These are phyloP conservation scores for Chrysosporium queenslandicum DNA, from an alignment of 2,329 filamentous ascomycete genomes.

Conservation along the genomic window DNA sequence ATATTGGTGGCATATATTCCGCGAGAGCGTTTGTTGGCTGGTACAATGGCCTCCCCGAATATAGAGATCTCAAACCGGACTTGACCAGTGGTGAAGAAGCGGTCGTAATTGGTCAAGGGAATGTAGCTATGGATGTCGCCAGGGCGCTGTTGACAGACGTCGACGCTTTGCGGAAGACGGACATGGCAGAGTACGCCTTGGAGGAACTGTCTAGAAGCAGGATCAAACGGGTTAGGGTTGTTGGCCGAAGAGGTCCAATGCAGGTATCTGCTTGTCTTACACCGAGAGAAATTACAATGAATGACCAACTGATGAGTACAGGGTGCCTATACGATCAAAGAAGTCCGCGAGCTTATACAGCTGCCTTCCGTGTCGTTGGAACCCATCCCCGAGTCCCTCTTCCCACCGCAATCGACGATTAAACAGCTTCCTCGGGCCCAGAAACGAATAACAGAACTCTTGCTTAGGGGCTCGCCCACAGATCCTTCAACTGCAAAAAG, in stretches of 20 bases:
- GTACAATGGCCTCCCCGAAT: slow-evolving; percentile 93
- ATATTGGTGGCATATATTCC: slow-evolving; percentile 66
- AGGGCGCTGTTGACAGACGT: slow-evolving; percentile 72
- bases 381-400: slow-evolving; percentile 53
- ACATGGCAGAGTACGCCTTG: slow-evolving; percentile 79
- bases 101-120: slow-evolving; percentile 85
- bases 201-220: slow-evolving; percentile 61
- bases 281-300: background rate
- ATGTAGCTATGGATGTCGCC: slow-evolving; percentile 89
- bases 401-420: slow-evolving; percentile 52
- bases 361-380: slow-evolving; percentile 62
- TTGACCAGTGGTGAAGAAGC: slow-evolving; percentile 68
- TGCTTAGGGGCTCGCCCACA: slow-evolving; percentile 61
- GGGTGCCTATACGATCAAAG: slow-evolving; percentile 93
- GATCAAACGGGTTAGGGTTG: slow-evolving; percentile 71
- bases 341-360: slow-evolving; percentile 77
- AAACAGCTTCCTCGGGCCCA: slow-evolving; percentile 63
- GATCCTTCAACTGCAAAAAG: slow-evolving; percentile 44
- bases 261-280: slow-evolving; percentile 46
- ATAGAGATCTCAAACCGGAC: slow-evolving; percentile 60
- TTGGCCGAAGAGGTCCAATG: slow-evolving; percentile 79
- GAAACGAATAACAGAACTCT: slow-evolving; percentile 67
- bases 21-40: slow-evolving; percentile 91
- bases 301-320: slow-evolving; percentile 27
- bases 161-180: slow-evolving; percentile 64